Evolutionary conservation across 306 rosid species (phyloP).

Genomic region (Quercus mongolica): DNA sequence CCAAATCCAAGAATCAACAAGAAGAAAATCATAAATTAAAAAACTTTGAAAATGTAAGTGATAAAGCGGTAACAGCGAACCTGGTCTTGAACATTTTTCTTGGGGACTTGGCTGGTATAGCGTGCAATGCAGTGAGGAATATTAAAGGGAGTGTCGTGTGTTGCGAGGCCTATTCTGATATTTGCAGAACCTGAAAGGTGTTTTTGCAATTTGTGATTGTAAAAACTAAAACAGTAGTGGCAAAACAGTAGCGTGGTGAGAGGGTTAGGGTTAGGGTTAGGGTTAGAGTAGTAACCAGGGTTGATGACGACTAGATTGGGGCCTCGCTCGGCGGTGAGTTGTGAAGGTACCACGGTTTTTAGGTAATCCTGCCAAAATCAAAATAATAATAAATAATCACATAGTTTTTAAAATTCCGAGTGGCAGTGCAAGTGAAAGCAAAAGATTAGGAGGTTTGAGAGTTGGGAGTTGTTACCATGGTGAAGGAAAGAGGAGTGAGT

Average conservation of each 20-base stretch:
- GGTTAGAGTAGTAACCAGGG: conserved; percentile 56
- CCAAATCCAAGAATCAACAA: background rate
- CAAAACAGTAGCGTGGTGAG: background rate
- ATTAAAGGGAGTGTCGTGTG: conserved; percentile 71
- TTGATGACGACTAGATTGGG: conserved; percentile 86
- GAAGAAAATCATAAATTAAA: background rate
- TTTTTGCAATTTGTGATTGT: background rate
- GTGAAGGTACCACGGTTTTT: conserved; percentile 89
- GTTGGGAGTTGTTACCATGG: background rate
- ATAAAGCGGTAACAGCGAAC: conserved; percentile 23
- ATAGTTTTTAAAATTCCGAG: background rate
- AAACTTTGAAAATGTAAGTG: background rate
- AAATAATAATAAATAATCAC: background rate
- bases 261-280: conserved; percentile 4
- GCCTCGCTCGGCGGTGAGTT: conserved; percentile 78
- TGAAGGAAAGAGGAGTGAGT: too few species aligned
- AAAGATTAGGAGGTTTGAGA: background rate
- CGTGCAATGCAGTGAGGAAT: conserved; percentile 93
- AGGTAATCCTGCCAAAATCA: conserved; percentile 72
- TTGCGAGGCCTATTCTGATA: conserved; percentile 85
- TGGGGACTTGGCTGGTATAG: conserved; percentile 58
- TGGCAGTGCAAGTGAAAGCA: background rate
- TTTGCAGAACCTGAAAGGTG: conserved; percentile 68
- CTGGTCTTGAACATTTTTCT: conserved; percentile 81
- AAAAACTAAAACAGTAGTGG: too few species aligned